Percentiles rank a stretch among this genome's conserved stretches.
Evolutionary conservation across 108 stramenopile species (phyloP).

Genomic region (Cyclotella sp.): DNA sequence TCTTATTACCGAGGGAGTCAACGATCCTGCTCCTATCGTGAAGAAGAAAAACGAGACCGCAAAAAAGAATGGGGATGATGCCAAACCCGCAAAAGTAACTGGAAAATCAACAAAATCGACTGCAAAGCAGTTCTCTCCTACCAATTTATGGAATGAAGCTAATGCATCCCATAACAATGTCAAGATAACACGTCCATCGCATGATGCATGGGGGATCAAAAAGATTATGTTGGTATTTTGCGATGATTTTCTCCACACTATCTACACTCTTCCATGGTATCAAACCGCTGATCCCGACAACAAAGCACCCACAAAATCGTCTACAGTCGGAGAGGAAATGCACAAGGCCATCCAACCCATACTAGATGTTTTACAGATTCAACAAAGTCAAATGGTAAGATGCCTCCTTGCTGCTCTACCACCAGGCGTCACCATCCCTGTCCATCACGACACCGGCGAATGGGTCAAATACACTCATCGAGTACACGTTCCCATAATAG

Average conservation of each 20-base stretch:
- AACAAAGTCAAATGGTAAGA: slow-evolving; percentile 72
- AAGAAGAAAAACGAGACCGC: slow-evolving; percentile 22
- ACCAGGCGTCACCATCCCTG: slow-evolving; percentile 93
- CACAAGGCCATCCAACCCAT: slow-evolving; percentile 80
- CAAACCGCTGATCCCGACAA: slow-evolving; percentile 26
- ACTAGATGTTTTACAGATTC: slow-evolving; percentile 63
- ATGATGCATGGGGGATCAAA: slow-evolving; percentile 97
- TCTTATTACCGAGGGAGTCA: slow-evolving; percentile 72
- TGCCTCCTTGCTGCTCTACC: slow-evolving; percentile 94
- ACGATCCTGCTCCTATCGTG: slow-evolving; percentile 41
- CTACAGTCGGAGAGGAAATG: slow-evolving; percentile 35
- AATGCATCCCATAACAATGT: slow-evolving; percentile 90
- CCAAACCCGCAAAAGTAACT: slow-evolving; percentile 5
- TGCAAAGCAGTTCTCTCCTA: slow-evolving; percentile 31
- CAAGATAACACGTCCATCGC: slow-evolving; percentile 81
- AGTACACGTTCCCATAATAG: slow-evolving; percentile 92
- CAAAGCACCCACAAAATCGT: slow-evolving; percentile 25
- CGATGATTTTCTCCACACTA: slow-evolving; percentile 93
- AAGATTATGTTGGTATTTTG: slow-evolving; percentile 96
- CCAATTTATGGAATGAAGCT: slow-evolving; percentile 78
- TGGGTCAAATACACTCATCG: slow-evolving; percentile 97
- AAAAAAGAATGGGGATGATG: slow-evolving; percentile 28
- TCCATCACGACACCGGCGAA: slow-evolving; percentile 97
- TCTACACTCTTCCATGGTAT: slow-evolving; percentile 93
- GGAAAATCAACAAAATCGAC: slow-evolving; percentile 12